Evolutionary conservation across 306 rosid genomes (phyloP).

Genomic region (cucumber (Cucumis sativus)): DNA sequence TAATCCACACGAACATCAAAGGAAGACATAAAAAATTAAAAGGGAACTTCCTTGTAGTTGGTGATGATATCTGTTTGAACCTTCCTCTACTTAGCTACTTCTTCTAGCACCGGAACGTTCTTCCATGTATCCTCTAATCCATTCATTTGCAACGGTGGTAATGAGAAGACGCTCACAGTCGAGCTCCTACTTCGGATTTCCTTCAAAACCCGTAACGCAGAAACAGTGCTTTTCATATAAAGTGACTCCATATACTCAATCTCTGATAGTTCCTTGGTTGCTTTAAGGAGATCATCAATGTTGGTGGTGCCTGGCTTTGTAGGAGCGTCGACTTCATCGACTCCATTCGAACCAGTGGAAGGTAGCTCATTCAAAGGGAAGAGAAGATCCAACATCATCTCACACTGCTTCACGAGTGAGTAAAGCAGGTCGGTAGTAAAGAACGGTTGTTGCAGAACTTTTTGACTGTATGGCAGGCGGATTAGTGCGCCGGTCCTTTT

Average conservation of each 20-base stretch:
- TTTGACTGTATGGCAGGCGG: slow-evolving; percentile 92
- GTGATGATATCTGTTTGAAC: not conserved
- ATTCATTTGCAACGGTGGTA: slow-evolving; percentile 67
- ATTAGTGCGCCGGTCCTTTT: slow-evolving; percentile 96
- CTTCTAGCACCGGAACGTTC: slow-evolving; percentile 53
- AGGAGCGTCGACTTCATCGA: slow-evolving; percentile 39
- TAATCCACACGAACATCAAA: not conserved
- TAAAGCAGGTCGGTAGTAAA: slow-evolving; percentile 85
- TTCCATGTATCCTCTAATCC: slow-evolving; percentile 60
- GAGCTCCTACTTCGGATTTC: slow-evolving; percentile 87
- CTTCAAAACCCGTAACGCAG: slow-evolving; percentile 73
- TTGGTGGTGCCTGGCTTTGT: slow-evolving; percentile 42
- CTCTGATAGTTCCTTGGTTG: slow-evolving; percentile 62
- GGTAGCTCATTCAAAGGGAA: slow-evolving; percentile 38
- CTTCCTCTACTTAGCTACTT: slow-evolving; percentile 51
- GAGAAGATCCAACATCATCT: slow-evolving; percentile 66
- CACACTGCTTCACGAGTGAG: slow-evolving; percentile 96
- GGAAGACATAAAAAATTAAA: not conserved
- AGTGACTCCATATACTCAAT: slow-evolving; percentile 75
- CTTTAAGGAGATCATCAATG: slow-evolving; percentile 30
- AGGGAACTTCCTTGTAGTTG: slow-evolving; percentile 2
- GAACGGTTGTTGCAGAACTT: slow-evolving; percentile 89
- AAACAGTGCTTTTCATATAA: slow-evolving; percentile 69
- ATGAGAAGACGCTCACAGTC: slow-evolving; percentile 68
- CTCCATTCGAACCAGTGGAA: slow-evolving; percentile 29